Evolutionary conservation across 1,284 basidiomycete species (phyloP).

Genomic region (Hypsizygus ulmarius): DNA sequence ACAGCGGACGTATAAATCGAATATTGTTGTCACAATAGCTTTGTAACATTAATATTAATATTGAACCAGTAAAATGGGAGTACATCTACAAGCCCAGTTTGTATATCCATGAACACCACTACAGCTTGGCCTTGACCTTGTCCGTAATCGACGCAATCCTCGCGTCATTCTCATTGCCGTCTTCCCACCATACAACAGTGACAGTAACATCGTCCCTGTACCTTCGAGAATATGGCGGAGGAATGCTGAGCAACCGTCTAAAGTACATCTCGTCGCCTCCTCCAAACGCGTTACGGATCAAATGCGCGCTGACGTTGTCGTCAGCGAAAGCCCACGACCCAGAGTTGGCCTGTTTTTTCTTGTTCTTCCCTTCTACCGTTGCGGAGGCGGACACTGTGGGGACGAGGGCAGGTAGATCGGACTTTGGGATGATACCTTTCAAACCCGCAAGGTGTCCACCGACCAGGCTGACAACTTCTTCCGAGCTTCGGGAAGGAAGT

Average conservation of each 20-base stretch:
- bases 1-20: conserved; percentile 1
- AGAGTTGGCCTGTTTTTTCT: conserved; percentile 33
- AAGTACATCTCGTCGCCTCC: conserved; percentile 75
- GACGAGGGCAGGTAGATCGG: conserved; percentile 51
- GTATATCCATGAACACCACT: conserved; percentile 10
- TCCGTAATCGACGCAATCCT: conserved; percentile 32
- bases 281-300: conserved; percentile 93
- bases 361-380: conserved; percentile 67
- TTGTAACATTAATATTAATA: conserved; percentile 23
- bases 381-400: conserved; percentile 51
- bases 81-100: not conserved
- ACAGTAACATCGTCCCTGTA: conserved; percentile 90
- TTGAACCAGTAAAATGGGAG: conserved; percentile 7
- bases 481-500: conserved; percentile 51
- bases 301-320: conserved; percentile 84
- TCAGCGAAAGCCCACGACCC: conserved; percentile 84
- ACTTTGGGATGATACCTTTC: conserved; percentile 60
- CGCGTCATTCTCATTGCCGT: conserved; percentile 43
- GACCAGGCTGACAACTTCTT: conserved; percentile 90
- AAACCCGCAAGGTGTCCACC: conserved; percentile 80
- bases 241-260: conserved; percentile 80
- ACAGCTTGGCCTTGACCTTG: conserved; percentile 36
- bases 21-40: conserved; percentile 9
- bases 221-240: conserved; percentile 74
- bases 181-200: conserved; percentile 85